phyloP scores from a whole-genome alignment of 805 yeast species.

The Hanseniaspora lachancei region DNA sequence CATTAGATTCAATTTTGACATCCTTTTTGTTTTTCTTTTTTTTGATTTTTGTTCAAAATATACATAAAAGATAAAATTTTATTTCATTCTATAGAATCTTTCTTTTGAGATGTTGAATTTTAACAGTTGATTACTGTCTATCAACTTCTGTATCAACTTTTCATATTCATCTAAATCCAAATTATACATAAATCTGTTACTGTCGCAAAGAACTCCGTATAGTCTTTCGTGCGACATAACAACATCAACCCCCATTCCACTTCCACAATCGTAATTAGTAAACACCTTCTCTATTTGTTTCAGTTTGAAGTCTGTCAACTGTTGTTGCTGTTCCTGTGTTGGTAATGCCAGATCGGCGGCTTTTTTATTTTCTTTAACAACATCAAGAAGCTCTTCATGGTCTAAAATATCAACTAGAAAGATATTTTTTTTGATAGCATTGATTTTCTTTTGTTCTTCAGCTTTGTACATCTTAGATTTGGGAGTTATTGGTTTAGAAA shows the following conservation, averaged over 20 bases:
- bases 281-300: constrained; percentile 5
- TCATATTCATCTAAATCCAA: constrained; percentile 5
- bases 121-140: neutral
- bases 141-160: neutral
- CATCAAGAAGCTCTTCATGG: neutral
- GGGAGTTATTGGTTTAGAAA: neutral
- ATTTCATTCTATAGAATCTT: constrained; percentile 8
- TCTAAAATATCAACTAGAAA: constrained; percentile 3
- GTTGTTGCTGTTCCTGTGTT: neutral
- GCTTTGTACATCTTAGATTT: neutral
- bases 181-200: neutral
- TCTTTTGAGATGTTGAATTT: constrained; percentile 4
- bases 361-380: neutral
- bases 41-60: neutral
- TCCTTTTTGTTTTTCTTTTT: neutral
- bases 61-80: neutral
- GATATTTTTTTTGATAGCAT: constrained; percentile 5
- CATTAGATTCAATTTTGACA: neutral
- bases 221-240: constrained; percentile 6
- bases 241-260: constrained; percentile 8
- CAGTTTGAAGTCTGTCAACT: neutral
- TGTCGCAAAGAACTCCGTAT: constrained; percentile 6
- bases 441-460: neutral
- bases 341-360: neutral
- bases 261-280: constrained; percentile 4